Base-by-base conservation (phyloP, 1,284 basidiomycete genomes). In the Trichosporon sp. region DNA sequence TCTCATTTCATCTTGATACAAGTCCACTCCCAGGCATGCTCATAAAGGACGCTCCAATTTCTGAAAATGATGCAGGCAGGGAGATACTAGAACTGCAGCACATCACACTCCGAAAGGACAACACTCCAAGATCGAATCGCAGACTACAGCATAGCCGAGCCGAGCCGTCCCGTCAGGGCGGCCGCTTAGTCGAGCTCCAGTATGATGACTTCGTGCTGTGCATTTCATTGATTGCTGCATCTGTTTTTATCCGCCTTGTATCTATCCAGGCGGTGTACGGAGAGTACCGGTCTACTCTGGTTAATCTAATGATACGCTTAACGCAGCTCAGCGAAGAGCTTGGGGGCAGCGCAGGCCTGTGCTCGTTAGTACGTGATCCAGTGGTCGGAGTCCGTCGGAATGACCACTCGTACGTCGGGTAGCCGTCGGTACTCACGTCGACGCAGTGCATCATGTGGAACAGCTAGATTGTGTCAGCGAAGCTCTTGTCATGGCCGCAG, bases 381-480 rank as follows among this genome's bases (percentile, higher is more conserved):
- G 2, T 11, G 25, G 1, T 21, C 8, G 1, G 23, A 23, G 9
- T 10, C 11, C 21, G 6, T 36, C 34, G 34, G 16, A 32, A 11
- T n/a, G n/a, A n/a, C n/a, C n/a, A n/a, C n/a, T n/a, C n/a, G n/a
- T n/a, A 13, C 21, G 37, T 56, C 10, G 56, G 23, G 54, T 32
- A 32, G 54, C 19, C 40, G 49, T 59, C 65, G 49, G 52, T 25
- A 83, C 87, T 65, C 80, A 92, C 90, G 71, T 93, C 90, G 67
- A 88, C 89, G 74, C 91, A 92, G 82, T 93, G 91, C 90, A 93
- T 92, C 57, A 80, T 61, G 73, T 81, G 79, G 78, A 79, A 80
- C 60, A 80, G 73, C 63, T 70, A 62, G 1, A 3, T 11, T 1
- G 10, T 8, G 66, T 67, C 32, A 64, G 63, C 49, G 10, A 27